Base-by-base conservation (phyloP, 129 eudicot genomes). In the Dittrichia graveolens region DNA sequence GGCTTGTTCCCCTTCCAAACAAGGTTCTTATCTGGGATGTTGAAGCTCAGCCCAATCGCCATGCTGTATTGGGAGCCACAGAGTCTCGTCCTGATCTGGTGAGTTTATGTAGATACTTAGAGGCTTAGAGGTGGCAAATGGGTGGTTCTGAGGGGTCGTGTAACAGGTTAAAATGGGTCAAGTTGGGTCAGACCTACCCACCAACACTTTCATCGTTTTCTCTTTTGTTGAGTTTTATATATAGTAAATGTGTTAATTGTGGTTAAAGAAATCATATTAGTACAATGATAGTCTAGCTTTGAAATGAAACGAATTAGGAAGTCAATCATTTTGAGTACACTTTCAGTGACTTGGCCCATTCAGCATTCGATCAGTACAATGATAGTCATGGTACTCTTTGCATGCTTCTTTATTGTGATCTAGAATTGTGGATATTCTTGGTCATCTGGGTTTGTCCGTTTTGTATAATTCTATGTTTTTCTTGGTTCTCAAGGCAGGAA, bases 1-100 rank as follows among this genome's bases (percentile, higher is more conserved):
- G 24, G 45, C 34, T 34, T 39, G 52, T n/a, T 34, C 47, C 5
- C 15, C 60, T 15, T 68, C n/a, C 1, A 45, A 42, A 67, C 74
- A 73, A 94, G 98, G 97, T 94, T 62, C 87, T 87, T 40, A 82
- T 94, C 54, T 94, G 98, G 98, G 98, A 94, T 71, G 89, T 94
- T 79, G 98, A 94, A 65, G 72, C 83, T 75, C 98, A 94, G 68
- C 89, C 97, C 61, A 90, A 86, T 77, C 91, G 98, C 24, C 96
- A 88, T 60, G 92, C 95, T 65, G 77, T 75, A 42, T 60, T 90
- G 66, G 98, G 98, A 57, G 91, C 81, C 66, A 16, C 87, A 67
- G 80, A 81, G 66, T 94, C 98, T 39, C 85, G 78, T 46, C 98
- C 98, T 69, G 96, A 94, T 84, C 73, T 94, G 92, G 97, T 94